phyloP scores from a whole-genome alignment of 2,329 filamentous ascomycete genomes.

The Paraphaeosphaeria minitans region DNA sequence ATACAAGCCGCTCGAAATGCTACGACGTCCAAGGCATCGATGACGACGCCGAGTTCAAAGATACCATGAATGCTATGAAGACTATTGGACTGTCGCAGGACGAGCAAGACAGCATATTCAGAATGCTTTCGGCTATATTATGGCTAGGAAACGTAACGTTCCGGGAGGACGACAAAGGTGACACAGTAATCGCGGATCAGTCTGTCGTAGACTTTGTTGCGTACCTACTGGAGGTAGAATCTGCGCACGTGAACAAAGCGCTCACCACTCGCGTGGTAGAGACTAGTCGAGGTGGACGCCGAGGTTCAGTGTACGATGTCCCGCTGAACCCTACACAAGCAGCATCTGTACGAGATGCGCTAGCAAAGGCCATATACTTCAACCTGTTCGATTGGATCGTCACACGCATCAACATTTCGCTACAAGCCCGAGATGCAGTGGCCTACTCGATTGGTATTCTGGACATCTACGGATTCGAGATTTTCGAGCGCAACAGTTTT shows the following conservation, averaged over 20 bases:
- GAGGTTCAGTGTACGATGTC: slow-evolving; percentile 71
- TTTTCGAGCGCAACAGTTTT: slow-evolving; percentile 98
- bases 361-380: slow-evolving; percentile 95
- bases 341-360: slow-evolving; percentile 81
- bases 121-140: slow-evolving; percentile 87
- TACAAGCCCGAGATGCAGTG: slow-evolving; percentile 76
- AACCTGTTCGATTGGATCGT: slow-evolving; percentile 99
- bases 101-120: slow-evolving; percentile 96
- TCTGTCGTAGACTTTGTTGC: slow-evolving; percentile 94
- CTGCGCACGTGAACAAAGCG: slow-evolving; percentile 79
- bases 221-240: slow-evolving; percentile 87
- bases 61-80: slow-evolving; percentile 93
- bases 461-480: slow-evolving; percentile 99
- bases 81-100: slow-evolving; percentile 85
- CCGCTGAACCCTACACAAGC: slow-evolving; percentile 90
- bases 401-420: slow-evolving; percentile 83
- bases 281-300: slow-evolving; percentile 67
- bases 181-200: slow-evolving; percentile 83
- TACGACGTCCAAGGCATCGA: slow-evolving; percentile 94
- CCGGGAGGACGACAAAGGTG: slow-evolving; percentile 83
- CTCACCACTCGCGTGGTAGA: slow-evolving; percentile 88
- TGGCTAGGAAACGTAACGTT: slow-evolving; percentile 97
- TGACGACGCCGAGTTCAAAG: slow-evolving; percentile 83
- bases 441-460: slow-evolving; percentile 92
- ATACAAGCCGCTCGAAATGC: slow-evolving; percentile 93